Conservation (phyloP, 1,284 basidiomycete species). For the Heterobasidion occidentale region DNA sequence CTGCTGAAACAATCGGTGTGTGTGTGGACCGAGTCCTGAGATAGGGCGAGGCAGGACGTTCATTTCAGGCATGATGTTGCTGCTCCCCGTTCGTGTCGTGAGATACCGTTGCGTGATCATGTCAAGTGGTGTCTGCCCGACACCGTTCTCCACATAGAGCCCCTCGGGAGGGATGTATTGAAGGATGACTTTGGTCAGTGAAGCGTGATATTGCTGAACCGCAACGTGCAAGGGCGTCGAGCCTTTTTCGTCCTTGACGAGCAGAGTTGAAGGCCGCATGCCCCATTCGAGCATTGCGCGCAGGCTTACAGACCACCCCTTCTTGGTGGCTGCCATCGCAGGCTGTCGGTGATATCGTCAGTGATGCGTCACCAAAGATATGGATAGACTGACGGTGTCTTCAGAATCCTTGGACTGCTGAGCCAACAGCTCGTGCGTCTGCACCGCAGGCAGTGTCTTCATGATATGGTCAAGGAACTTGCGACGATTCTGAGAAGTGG, state of each 20-base stretch:
- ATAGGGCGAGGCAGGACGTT: neutral
- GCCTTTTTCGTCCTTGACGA: slow-evolving; percentile 33
- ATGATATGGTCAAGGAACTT: slow-evolving; percentile 5
- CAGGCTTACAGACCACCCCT: slow-evolving; percentile 12
- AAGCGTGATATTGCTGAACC: slow-evolving; percentile 20
- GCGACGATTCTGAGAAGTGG: slow-evolving; percentile 14
- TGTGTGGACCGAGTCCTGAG: neutral
- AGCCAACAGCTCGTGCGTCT: too few species aligned
- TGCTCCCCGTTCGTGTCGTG: slow-evolving; percentile 1
- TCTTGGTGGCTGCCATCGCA: too few species aligned
- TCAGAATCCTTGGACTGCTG: too few species aligned
- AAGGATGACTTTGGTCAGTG: slow-evolving; percentile 31
- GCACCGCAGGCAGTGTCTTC: too few species aligned
- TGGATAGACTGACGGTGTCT: too few species aligned
- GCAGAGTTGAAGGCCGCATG: slow-evolving; percentile 23
- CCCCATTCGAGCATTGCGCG: slow-evolving; percentile 24
- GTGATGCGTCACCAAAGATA: too few species aligned
- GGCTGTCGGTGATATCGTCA: too few species aligned
- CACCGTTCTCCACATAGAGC: slow-evolving; percentile 40
- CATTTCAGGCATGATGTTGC: slow-evolving; percentile 10
- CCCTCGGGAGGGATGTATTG: slow-evolving; percentile 27
- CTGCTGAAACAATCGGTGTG: neutral
- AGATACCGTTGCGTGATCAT: slow-evolving; percentile 17
- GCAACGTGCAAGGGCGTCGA: slow-evolving; percentile 41
- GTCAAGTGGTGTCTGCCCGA: slow-evolving; percentile 46